phyloP scores from a whole-genome alignment of 306 rosid genomes.

The Elaeagnus macrophylla region DNA sequence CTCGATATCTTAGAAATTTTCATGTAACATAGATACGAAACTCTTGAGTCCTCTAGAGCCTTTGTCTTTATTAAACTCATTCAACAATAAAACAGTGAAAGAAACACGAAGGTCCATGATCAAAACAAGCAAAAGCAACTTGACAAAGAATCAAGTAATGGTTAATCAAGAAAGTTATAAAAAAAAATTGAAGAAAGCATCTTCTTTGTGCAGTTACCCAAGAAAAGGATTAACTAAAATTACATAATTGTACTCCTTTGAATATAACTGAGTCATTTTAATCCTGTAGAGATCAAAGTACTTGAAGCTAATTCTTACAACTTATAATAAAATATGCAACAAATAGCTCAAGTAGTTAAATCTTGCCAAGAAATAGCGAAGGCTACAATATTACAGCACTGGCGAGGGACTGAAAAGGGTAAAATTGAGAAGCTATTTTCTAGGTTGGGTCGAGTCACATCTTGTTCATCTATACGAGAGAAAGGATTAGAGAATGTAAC shows the following conservation, averaged over 20 bases:
- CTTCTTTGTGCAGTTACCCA: conserved; percentile 30
- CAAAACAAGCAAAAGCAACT: conserved; percentile 11
- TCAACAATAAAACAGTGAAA: too few relatives aligned
- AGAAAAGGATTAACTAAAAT: conserved; percentile 41
- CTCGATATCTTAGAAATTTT: too few relatives aligned
- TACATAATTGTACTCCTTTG: background rate
- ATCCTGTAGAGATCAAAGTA: too few relatives aligned
- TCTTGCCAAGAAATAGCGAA: conserved; percentile 30
- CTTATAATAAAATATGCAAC: conserved; percentile 35
- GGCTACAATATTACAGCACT: conserved; percentile 36
- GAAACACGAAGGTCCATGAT: too few relatives aligned
- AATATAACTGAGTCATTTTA: too few relatives aligned
- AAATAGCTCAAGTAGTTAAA: conserved; percentile 31
- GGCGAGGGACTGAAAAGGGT: conserved; percentile 29
- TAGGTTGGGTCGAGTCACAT: conserved; percentile 27
- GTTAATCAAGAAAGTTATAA: background rate
- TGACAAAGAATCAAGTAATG: conserved; percentile 9
- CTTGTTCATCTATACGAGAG: conserved; percentile 34
- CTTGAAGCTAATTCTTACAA: background rate
- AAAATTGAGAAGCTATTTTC: conserved; percentile 22
- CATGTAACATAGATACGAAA: too few relatives aligned
- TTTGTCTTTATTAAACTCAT: too few relatives aligned
- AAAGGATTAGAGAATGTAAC: conserved; percentile 81
- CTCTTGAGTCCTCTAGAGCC: too few relatives aligned
- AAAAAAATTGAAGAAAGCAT: background rate